Base-by-base conservation (phyloP, 1,284 basidiomycete species). In the Pseudomicrostroma phylloplanum region DNA sequence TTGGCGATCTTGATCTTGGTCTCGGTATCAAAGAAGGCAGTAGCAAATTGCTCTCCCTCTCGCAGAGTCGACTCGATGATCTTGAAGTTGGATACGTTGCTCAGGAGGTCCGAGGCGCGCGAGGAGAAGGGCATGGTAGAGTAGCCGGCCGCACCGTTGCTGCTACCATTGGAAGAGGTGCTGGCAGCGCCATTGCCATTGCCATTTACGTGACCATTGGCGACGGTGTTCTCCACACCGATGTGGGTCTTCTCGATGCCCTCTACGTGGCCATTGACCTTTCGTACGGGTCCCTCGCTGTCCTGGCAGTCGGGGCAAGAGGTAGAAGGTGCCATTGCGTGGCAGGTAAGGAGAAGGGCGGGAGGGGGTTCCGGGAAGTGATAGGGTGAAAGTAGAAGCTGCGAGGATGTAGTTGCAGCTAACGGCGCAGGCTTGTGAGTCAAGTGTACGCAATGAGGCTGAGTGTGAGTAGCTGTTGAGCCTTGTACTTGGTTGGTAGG, bases 1-100 rank as follows among this genome's bases (percentile, higher is more conserved):
- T 89, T 93, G 73, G 96, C 96, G 74, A 99, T 99, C 80, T 93
- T 92, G 81, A 97, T 96, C 86, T 99, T 99, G 83, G 93, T 98
- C 85, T 96, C 93, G 80, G 92, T 93, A 81, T 96, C 93, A 81
- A 96, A 97, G 85, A 96, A 99, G 61, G 96, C 94, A 78, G 97
- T 98, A 69, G 96, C 94, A 76, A 99, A 99, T 81, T 99, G 76
- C 92, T 82, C 98, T 91, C 74, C 94, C 92, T 90, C 97, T 26
- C 61, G 57, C 23, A 63, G 53, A 8, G 61, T 63, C 73, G 89
- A 91, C 83, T 97, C 93, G 80, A 97, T 97, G 82, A 97, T 96
- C 82, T 80, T 80, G 71, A 80, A 81, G 72, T 81, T 80, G 58
- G 79, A 79, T 42, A 75, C 72, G 67, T 80, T 77, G 62, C 21